A percentile compares a stretch with the other conserved stretches of the same genome.
Conservation (phyloP, 495 filamentous ascomycete species). For the Penicillium daleae region DNA sequence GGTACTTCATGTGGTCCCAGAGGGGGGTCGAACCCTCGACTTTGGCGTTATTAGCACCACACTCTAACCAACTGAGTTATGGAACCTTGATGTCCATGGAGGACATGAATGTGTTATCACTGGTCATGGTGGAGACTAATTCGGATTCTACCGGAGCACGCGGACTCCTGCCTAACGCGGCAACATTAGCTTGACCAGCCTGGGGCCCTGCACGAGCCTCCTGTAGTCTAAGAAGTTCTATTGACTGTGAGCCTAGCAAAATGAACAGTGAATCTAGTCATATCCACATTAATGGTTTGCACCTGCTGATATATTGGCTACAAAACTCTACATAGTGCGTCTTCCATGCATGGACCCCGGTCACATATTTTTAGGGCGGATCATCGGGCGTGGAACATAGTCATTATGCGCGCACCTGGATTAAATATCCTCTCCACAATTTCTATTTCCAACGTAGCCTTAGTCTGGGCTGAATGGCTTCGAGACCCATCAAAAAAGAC, state of each 20-base stretch:
- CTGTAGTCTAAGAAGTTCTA: neutral
- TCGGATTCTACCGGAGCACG: neutral
- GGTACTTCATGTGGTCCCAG: neutral
- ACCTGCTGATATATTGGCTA: too few relatives aligned
- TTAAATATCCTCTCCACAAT: too few relatives aligned
- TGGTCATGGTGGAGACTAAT: neutral
- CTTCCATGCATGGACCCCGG: too few relatives aligned
- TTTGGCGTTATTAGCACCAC: slow-evolving; percentile 12
- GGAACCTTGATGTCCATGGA: neutral
- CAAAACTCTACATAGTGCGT: too few relatives aligned
- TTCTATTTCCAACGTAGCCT: neutral
- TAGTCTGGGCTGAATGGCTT: neutral
- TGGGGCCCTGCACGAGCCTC: too few relatives aligned
- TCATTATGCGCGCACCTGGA: too few relatives aligned
- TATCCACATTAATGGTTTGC: too few relatives aligned
- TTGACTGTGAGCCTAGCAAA: neutral
- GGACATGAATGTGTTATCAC: neutral
- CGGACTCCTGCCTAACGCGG: neutral
- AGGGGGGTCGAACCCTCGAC: slow-evolving; percentile 11
- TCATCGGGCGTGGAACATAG: too few relatives aligned
- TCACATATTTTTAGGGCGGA: too few relatives aligned
- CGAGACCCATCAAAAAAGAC: neutral
- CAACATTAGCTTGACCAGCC: neutral
- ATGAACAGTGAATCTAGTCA: too few relatives aligned
- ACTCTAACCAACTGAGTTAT: slow-evolving; percentile 12